Percentiles rank a stretch among this genome's conserved stretches.
phyloP scores from a whole-genome alignment of 1,284 basidiomycete genomes.

The Polyporus tsugae region DNA sequence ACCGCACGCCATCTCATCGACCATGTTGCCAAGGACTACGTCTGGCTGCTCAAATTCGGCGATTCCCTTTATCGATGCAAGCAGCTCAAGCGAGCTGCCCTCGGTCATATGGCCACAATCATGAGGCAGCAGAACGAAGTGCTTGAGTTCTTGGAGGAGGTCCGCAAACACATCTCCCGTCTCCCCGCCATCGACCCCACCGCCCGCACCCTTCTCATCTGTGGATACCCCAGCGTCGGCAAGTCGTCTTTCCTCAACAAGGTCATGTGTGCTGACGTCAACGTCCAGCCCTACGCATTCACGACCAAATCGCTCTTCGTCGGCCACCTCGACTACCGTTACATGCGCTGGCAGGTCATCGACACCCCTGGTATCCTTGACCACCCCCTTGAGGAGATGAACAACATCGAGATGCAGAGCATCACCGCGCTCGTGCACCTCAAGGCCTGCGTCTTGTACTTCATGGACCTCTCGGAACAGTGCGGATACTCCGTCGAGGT shows the following conservation, averaged over 20 bases:
- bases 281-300: slow-evolving; percentile 98
- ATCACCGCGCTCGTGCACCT: slow-evolving; percentile 96
- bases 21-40: slow-evolving; percentile 95
- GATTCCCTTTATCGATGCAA: slow-evolving; percentile 97
- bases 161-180: slow-evolving; percentile 96
- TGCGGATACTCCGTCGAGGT: slow-evolving; percentile 96
- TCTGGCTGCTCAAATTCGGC: slow-evolving; percentile 93
- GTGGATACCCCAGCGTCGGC: slow-evolving; percentile 97
- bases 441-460: slow-evolving; percentile 92
- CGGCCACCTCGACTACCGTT: slow-evolving; percentile 97
- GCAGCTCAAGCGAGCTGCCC: slow-evolving; percentile 93
- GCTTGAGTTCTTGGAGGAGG: slow-evolving; percentile 95
- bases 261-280: slow-evolving; percentile 95
- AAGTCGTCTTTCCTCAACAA: slow-evolving; percentile 99
- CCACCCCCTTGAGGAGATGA: slow-evolving; percentile 97
- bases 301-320: slow-evolving; percentile 97
- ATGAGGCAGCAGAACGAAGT: slow-evolving; percentile 98
- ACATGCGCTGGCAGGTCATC: slow-evolving; percentile 97
- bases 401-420: slow-evolving; percentile 99
- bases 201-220: slow-evolving; percentile 95
- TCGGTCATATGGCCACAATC: slow-evolving; percentile 97
- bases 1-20: slow-evolving; percentile 95
- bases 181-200: slow-evolving; percentile 95
- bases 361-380: slow-evolving; percentile 94
- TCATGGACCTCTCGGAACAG: slow-evolving; percentile 97